A percentile compares a stretch with the other conserved stretches of the same genome.
phyloP scores from a whole-genome alignment of 805 yeast genomes.

The Spathaspora sp. region DNA sequence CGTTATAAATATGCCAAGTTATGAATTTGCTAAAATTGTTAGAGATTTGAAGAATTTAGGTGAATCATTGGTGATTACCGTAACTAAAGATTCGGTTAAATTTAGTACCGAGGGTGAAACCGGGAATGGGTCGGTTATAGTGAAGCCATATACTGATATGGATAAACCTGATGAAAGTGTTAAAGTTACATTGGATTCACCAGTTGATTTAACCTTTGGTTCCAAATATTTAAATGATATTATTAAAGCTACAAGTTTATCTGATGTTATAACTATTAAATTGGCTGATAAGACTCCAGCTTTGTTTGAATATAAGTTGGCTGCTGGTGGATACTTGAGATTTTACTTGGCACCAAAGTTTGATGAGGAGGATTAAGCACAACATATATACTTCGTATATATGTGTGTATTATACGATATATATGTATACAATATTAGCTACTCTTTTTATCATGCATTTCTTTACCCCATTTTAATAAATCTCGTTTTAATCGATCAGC shows the following conservation, averaged over 20 bases:
- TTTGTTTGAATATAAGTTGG: conserved; percentile 83
- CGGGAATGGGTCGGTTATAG: conserved; percentile 81
- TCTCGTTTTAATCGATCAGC: conserved; percentile 73
- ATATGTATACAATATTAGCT: conserved; percentile 6
- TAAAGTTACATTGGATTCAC: conserved; percentile 73
- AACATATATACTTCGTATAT: too few relatives aligned
- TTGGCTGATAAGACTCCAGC: conserved; percentile 92
- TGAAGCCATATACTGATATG: conserved; percentile 80
- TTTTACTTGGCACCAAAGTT: conserved; percentile 98
- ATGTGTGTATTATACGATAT: too few relatives aligned
- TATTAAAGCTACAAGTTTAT: conserved; percentile 82
- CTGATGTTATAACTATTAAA: conserved; percentile 75
- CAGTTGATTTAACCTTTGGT: conserved; percentile 88
- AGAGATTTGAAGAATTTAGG: conserved; percentile 83
- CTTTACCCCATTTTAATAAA: conserved; percentile 80
- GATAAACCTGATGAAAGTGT: conserved; percentile 77
- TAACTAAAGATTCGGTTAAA: conserved; percentile 88
- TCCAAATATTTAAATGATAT: conserved; percentile 87
- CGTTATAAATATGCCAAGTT: conserved; percentile 79
- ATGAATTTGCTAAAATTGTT: conserved; percentile 84
- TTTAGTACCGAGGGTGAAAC: conserved; percentile 89
- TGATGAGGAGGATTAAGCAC: conserved; percentile 72
- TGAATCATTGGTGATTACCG: conserved; percentile 81
- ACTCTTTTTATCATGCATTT: conserved; percentile 55
- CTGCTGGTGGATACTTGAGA: conserved; percentile 83